Evolutionary conservation across 202 grass and related monocot genomes (phyloP).

Genomic region (Digitaria exilis): DNA sequence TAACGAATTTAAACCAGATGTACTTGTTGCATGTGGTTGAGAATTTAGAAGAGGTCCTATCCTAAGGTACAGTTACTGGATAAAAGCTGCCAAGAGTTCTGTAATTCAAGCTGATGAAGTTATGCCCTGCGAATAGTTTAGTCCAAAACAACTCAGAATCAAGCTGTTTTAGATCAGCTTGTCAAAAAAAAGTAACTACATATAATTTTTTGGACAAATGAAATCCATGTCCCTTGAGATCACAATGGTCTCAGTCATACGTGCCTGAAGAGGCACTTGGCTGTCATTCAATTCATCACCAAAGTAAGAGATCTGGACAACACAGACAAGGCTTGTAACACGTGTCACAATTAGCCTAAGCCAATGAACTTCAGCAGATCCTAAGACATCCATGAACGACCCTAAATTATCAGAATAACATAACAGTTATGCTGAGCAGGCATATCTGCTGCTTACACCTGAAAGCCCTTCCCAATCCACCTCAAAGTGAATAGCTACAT

Average conservation of each 20-base stretch:
- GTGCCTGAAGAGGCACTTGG: too few relatives aligned
- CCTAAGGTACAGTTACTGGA: neutral
- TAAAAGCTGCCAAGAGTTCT: neutral
- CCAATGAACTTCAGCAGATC: neutral
- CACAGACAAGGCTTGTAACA: neutral
- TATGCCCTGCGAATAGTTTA: conserved; percentile 4
- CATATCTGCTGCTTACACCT: conserved; percentile 14
- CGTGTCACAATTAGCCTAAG: neutral
- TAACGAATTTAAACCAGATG: conserved; percentile 30
- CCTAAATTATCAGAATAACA: neutral
- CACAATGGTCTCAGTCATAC: neutral
- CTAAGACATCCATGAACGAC: neutral
- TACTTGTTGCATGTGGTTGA: neutral
- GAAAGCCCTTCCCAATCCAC: neutral
- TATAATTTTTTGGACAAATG: neutral
- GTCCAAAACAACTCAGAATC: neutral
- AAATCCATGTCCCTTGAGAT: neutral
- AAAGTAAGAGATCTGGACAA: neutral
- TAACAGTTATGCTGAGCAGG: neutral
- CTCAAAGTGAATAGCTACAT: conserved; percentile 7
- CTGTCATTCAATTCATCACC: neutral
- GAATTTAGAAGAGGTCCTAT: neutral
- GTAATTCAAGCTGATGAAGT: conserved; percentile 11
- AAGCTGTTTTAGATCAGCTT: conserved; percentile 2
- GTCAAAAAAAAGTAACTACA: neutral